Evolutionary conservation across 257 asterid species (phyloP).

Genomic region (Lavandula angustifolia): DNA sequence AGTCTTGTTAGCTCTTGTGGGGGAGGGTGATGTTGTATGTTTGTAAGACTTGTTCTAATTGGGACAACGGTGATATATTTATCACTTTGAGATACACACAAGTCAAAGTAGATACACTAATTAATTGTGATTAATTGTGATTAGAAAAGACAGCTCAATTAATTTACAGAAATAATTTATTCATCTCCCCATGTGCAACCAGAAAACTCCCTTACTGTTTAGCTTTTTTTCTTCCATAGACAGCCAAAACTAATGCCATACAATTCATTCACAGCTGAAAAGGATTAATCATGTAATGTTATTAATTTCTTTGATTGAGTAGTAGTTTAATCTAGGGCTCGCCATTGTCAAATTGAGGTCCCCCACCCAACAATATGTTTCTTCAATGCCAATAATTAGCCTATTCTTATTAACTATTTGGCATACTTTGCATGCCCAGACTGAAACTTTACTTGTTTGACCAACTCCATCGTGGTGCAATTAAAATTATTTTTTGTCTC

Average conservation of each 20-base stretch:
- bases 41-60: slow-evolving; percentile 36
- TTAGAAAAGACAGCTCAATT: slow-evolving; percentile 14
- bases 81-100: slow-evolving; percentile 35
- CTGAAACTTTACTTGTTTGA: not conserved
- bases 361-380: slow-evolving; percentile 17
- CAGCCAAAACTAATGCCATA: slow-evolving; percentile 20
- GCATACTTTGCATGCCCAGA: slow-evolving; percentile 1
- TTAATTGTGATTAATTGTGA: slow-evolving; percentile 36
- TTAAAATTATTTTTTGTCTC: too few species aligned
- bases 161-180: slow-evolving; percentile 29
- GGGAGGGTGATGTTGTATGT: slow-evolving; percentile 22
- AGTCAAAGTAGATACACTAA: slow-evolving; percentile 50
- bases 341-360: slow-evolving; percentile 24
- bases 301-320: not conserved
- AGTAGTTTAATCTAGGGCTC: not conserved
- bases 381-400: slow-evolving; percentile 17
- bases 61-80: not conserved
- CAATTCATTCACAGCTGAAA: slow-evolving; percentile 27
- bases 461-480: not conserved
- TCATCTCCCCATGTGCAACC: slow-evolving; percentile 22
- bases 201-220: not conserved
- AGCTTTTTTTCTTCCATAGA: slow-evolving; percentile 23
- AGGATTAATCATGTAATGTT: slow-evolving; percentile 25
- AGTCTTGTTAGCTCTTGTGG: slow-evolving; percentile 21
- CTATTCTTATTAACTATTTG: slow-evolving; percentile 13